Evolutionary conservation across 441 rosid species (phyloP), one percentile per base, ranked within the genome.

Genomic region (Metrosideros polymorpha): DNA sequence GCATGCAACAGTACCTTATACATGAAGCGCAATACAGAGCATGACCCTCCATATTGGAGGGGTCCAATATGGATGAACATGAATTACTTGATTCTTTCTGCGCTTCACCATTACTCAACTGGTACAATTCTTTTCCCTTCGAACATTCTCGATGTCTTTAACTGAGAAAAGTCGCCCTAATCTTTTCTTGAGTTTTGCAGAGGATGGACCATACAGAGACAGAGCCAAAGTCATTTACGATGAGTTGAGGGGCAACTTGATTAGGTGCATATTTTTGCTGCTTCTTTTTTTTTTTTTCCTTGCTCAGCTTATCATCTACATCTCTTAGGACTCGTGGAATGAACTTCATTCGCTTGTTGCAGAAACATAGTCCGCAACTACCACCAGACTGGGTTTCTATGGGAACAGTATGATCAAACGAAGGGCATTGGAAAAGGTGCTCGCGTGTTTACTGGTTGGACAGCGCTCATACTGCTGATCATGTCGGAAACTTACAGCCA

Each of bases 1-100:
- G 42, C 75, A 82, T 89, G 87, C 56, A 75, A 52, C 92, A 98
- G 99, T 91, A 93, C 99, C 47, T 52, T 96, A 90, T 97, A 96
- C 94, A 98, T 97, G 99, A 95, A 94, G 91, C 95, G 93, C 89
- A 98, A 98, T 92, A 95, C 99, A 12, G 95, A 95, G 93, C 98
- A 96, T 76, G 99, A 98, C 82, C 94, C 99, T 82, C 99, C 99
- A 25, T 98, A 97, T 89, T 98, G 99, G 99, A 96, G 99, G 91
- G 99, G 99, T 83, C 99, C 99, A 30, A 92, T 98, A 88, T 98
- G 99, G 99, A 94, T 97, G 94, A 98, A 98, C 93, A 90, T 97
- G 94, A 98, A 98, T 90, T 98, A 95, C 92, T 88, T 94, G 97
- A 93, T 95, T 88, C 97, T 98, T 85, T 94, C 99, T 61, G 93